A percentile compares a stretch with the other conserved stretches of the same genome.
phyloP scores from a whole-genome alignment of 768 basidiomycete genomes.

The Tulasnella calospora region DNA sequence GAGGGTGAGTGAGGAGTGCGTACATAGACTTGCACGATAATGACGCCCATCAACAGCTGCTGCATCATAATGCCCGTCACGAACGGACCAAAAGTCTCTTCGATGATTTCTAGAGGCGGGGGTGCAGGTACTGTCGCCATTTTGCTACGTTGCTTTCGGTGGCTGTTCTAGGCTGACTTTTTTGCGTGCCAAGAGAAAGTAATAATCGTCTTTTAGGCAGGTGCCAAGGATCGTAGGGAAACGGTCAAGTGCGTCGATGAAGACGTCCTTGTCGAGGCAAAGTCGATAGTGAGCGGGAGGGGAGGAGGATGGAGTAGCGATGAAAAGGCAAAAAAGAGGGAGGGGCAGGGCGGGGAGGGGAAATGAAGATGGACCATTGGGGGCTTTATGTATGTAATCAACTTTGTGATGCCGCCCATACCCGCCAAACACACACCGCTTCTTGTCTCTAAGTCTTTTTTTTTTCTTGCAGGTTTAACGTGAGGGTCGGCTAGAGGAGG shows the following conservation, averaged over 20 bases:
- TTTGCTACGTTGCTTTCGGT: neutral
- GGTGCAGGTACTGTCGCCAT: neutral
- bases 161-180: neutral
- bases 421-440: neutral
- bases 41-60: constrained; percentile 23
- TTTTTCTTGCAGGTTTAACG: neutral
- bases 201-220: neutral
- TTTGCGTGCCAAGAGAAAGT: neutral
- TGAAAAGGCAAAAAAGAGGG: neutral
- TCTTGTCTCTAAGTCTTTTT: neutral
- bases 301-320: neutral
- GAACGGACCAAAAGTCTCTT: constrained; percentile 19
- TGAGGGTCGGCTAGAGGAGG: neutral
- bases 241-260: neutral
- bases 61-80: constrained; percentile 27
- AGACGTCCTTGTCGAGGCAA: neutral
- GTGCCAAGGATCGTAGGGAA: neutral
- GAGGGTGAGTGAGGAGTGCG: neutral
- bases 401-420: neutral
- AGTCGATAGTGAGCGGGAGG: neutral
- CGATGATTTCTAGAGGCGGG: constrained; percentile 4
- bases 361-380: neutral
- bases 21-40: constrained; percentile 19
- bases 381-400: neutral
- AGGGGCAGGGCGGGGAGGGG: neutral